phyloP scores from a whole-genome alignment of 1,284 basidiomycete species.

The Porodaedalea pini region DNA sequence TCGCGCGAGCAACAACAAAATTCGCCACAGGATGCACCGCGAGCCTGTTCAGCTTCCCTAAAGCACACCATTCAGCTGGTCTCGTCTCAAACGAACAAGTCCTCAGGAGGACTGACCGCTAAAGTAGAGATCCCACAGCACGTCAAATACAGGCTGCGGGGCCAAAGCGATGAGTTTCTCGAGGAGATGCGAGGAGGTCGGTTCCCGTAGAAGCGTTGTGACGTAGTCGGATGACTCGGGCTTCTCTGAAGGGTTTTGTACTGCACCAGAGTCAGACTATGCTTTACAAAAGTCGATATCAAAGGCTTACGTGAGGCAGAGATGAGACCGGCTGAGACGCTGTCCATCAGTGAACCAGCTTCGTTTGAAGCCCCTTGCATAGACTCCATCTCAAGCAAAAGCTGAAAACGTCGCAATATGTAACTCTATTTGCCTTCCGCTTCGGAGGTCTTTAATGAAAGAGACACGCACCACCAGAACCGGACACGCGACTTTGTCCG shows the following conservation, averaged over 20 bases:
- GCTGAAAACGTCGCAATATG: constrained; percentile 40
- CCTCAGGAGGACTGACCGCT: constrained; percentile 28
- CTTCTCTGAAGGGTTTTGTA: constrained; percentile 33
- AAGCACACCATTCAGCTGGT: background rate
- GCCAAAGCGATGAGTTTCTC: constrained; percentile 71
- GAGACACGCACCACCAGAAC: constrained; percentile 59
- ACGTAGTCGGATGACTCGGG: constrained; percentile 69
- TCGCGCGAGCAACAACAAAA: constrained; percentile 80
- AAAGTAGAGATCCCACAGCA: constrained; percentile 79
- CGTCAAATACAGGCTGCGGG: constrained; percentile 58
- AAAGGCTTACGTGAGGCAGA: constrained; percentile 53
- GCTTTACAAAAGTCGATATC: background rate
- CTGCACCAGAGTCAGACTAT: constrained; percentile 26
- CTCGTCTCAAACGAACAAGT: too few relatives aligned
- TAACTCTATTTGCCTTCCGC: constrained; percentile 3
- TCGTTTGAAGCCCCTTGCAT: constrained; percentile 56
- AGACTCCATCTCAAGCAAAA: constrained; percentile 76
- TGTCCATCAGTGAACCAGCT: constrained; percentile 76
- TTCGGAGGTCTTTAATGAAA: background rate
- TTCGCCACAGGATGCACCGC: constrained; percentile 87
- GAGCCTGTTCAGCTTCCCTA: constrained; percentile 62
- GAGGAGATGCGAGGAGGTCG: constrained; percentile 83
- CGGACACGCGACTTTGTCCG: constrained; percentile 79
- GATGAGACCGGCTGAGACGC: constrained; percentile 76
- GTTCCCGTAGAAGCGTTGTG: constrained; percentile 74